These are phyloP conservation scores for Pseudozyma hubeiensis DNA, from an alignment of 1,284 basidiomycete species.

Conservation along the genomic window DNA sequence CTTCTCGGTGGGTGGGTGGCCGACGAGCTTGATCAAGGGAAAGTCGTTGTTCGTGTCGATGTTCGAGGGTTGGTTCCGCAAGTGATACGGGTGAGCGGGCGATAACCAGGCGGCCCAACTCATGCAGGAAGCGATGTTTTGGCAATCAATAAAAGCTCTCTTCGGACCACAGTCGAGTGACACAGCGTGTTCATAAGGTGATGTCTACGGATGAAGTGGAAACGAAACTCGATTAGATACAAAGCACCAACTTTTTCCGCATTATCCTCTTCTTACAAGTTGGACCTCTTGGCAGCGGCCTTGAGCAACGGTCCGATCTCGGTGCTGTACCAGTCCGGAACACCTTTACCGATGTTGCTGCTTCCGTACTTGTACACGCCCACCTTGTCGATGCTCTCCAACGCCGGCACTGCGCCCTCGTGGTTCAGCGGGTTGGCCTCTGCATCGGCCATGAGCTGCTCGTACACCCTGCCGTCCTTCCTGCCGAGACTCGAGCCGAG, in stretches of 20 bases:
- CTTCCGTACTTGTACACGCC: conserved; percentile 53
- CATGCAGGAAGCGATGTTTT: no score
- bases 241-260: neutral
- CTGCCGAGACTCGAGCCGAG: conserved; percentile 75
- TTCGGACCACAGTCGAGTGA: no score
- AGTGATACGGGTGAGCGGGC: neutral
- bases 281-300: conserved; percentile 39
- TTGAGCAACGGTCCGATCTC: conserved; percentile 55
- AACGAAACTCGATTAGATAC: no score
- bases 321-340: conserved; percentile 54
- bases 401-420: conserved; percentile 23
- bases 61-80: conserved; percentile 34
- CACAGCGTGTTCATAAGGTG: no score
- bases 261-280: conserved; percentile 23
- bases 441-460: conserved; percentile 76
- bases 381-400: conserved; percentile 43
- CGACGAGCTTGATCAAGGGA: conserved; percentile 41
- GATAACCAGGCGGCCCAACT: no score
- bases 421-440: conserved; percentile 77
- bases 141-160: no score
- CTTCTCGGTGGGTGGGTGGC: conserved; percentile 31
- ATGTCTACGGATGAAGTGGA: no score
- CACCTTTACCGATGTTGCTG: conserved; percentile 51
- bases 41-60: conserved; percentile 35
- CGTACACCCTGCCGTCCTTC: conserved; percentile 77